These are phyloP conservation scores for Flaveria sonorensis DNA, from an alignment of 129 eudicot species.

Conservation along the genomic window DNA sequence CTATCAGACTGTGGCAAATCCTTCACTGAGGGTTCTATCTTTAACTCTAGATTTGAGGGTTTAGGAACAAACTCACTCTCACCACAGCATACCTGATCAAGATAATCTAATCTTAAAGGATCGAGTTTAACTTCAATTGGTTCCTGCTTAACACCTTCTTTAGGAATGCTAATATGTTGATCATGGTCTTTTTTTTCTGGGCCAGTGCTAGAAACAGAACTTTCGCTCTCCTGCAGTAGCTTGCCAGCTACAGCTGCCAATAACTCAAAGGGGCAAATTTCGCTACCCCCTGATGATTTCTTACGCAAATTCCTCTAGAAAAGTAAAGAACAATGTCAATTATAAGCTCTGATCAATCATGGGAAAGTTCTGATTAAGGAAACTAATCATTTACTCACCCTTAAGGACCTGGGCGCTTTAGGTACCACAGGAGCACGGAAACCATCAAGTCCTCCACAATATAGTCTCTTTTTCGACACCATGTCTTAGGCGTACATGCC, in stretches of 20 bases:
- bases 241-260: slow-evolving; percentile 95
- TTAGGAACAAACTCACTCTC: slow-evolving; percentile 64
- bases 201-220: slow-evolving; percentile 82
- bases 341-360: slow-evolving; percentile 5
- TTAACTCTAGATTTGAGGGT: slow-evolving; percentile 36
- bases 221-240: slow-evolving; percentile 84
- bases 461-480: slow-evolving; percentile 71
- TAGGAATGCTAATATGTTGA: slow-evolving; percentile 21
- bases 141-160: slow-evolving; percentile 45
- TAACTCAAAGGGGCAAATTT: slow-evolving; percentile 81
- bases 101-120: slow-evolving; percentile 52
- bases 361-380: neutral
- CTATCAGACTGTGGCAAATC: slow-evolving; percentile 43
- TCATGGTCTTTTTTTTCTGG: slow-evolving; percentile 45
- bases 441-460: slow-evolving; percentile 67
- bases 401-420: slow-evolving; percentile 83
- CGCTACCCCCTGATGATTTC: slow-evolving; percentile 43
- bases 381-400: slow-evolving; percentile 51
- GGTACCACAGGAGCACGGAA: slow-evolving; percentile 70
- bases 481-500: slow-evolving; percentile 63
- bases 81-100: slow-evolving; percentile 79
- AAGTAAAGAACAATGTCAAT: slow-evolving; percentile 18
- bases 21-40: slow-evolving; percentile 33
- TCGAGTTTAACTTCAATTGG: slow-evolving; percentile 47
- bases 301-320: slow-evolving; percentile 55